phyloP scores from a whole-genome alignment of 352 stramenopile species.

The Phytopythium boreale region DNA sequence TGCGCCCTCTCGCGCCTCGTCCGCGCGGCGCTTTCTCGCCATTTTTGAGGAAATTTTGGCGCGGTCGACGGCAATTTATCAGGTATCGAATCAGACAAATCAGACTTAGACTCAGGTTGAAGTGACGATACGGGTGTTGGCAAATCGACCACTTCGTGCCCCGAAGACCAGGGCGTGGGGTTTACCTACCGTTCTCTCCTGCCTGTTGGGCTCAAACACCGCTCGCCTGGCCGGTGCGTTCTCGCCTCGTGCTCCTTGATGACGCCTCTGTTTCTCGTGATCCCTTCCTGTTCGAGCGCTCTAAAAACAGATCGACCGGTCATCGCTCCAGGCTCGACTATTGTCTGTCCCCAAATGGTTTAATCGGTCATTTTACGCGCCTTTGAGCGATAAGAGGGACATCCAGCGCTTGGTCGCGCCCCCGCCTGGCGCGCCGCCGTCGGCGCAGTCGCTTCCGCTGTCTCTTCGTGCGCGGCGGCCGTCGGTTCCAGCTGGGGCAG shows the following conservation, averaged over 20 bases:
- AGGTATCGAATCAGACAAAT: neutral
- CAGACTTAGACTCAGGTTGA: neutral
- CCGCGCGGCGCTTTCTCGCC: constrained; percentile 1
- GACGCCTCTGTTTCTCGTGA: too few species aligned
- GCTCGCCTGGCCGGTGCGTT: too few species aligned
- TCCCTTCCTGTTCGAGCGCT: neutral
- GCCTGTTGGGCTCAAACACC: neutral
- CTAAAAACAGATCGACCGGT: constrained; percentile 2
- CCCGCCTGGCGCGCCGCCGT: neutral
- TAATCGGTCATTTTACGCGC: neutral
- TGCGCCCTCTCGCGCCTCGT: neutral
- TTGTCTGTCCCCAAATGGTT: neutral
- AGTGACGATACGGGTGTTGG: too few species aligned
- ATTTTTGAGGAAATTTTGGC: neutral
- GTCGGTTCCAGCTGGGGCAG: neutral
- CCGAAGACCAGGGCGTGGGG: neutral
- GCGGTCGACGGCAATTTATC: too few species aligned
- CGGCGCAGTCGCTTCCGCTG: neutral
- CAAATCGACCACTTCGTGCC: too few species aligned
- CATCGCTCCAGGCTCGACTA: neutral
- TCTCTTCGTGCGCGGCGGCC: neutral
- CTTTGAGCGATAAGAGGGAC: neutral
- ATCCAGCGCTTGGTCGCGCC: neutral
- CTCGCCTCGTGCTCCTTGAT: neutral
- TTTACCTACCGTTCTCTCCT: neutral